Conservation (phyloP, 176 grass and related monocot species). For the Hordeum vulgare region MorexV3_pseudomolecules_assembly NC_058519.1:125012965-125013464, state of each 20-base stretch:
- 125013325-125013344: background rate
- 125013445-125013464: slow-evolving; percentile 63
- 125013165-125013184: slow-evolving; percentile 24
- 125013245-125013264: slow-evolving; percentile 21
- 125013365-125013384: slow-evolving; percentile 1
- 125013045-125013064: too few species aligned
- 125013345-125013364: background rate
- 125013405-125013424: slow-evolving; percentile 72
- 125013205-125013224: slow-evolving; percentile 29
- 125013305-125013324: background rate
- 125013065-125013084: too few species aligned
- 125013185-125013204: slow-evolving; percentile 44
- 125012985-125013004: too few species aligned
- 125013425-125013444: slow-evolving; percentile 58
- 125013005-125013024: too few species aligned
- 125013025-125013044: too few species aligned
- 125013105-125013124: too few species aligned
- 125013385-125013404: slow-evolving; percentile 65
- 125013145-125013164: too few species aligned
- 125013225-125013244: background rate
- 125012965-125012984: too few species aligned
- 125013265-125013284: slow-evolving; percentile 48
- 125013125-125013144: too few species aligned
- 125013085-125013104: too few species aligned
- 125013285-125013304: slow-evolving; percentile 38